Percentiles rank a stretch among this genome's conserved stretches.
These are phyloP conservation scores for Suillus subluteus DNA, from an alignment of 768 basidiomycete species.

Conservation along the genomic window DNA sequence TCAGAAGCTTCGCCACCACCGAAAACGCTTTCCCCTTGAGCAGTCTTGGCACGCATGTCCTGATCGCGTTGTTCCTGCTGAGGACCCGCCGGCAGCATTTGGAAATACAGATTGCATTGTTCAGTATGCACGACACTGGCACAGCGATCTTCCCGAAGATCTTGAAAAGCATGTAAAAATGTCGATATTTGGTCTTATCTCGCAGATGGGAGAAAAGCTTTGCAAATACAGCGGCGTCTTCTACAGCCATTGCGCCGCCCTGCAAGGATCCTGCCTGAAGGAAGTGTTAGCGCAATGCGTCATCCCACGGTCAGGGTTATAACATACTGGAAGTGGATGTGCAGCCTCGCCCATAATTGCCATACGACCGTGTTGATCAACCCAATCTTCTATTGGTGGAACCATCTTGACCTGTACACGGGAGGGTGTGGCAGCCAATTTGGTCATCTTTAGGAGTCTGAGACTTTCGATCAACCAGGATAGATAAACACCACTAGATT, in stretches of 20 bases:
- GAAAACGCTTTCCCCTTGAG: slow-evolving; percentile 51
- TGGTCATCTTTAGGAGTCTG: slow-evolving; percentile 43
- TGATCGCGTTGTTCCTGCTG: slow-evolving; percentile 49
- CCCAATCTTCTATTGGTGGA: slow-evolving; percentile 48
- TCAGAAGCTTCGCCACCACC: slow-evolving; percentile 22
- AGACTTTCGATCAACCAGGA: background rate
- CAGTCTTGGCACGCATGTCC: slow-evolving; percentile 40
- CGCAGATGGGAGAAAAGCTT: slow-evolving; percentile 60
- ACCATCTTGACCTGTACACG: slow-evolving; percentile 45
- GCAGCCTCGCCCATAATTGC: slow-evolving; percentile 65
- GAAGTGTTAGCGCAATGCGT: background rate
- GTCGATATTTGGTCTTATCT: slow-evolving; percentile 49
- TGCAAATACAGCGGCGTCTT: slow-evolving; percentile 65
- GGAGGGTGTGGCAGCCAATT: slow-evolving; percentile 36
- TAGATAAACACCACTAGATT: background rate
- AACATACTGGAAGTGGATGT: slow-evolving; percentile 54
- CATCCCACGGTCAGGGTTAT: slow-evolving; percentile 1
- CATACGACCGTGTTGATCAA: slow-evolving; percentile 49
- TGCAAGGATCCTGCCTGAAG: slow-evolving; percentile 58
- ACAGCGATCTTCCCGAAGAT: slow-evolving; percentile 57
- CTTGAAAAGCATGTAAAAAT: slow-evolving; percentile 59
- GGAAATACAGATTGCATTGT: slow-evolving; percentile 46
- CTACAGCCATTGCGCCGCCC: slow-evolving; percentile 53
- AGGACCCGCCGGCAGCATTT: slow-evolving; percentile 47
- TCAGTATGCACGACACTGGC: slow-evolving; percentile 50